Evolutionary conservation across 78 protist species (phyloP).

Genomic region (Blattamonas nauphoetae): DNA sequence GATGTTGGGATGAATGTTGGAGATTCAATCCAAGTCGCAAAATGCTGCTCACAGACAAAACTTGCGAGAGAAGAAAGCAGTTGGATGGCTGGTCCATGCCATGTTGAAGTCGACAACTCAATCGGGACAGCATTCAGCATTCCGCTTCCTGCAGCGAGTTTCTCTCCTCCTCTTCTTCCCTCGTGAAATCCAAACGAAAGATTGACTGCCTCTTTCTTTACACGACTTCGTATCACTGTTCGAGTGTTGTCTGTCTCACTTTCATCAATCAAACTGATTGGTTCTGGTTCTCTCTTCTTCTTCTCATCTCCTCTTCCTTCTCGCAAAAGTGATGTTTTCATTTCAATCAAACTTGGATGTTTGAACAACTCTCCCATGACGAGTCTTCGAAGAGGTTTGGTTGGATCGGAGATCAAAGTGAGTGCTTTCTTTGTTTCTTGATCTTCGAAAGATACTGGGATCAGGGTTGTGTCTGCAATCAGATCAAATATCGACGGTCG

Average conservation of each 20-base stretch:
- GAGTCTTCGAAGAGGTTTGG: background rate
- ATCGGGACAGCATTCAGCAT: background rate
- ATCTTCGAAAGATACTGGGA: background rate
- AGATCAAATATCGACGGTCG: background rate
- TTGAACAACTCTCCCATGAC: background rate
- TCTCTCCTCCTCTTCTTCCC: background rate
- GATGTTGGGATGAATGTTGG: background rate
- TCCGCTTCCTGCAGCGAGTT: background rate
- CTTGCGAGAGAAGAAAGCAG: background rate
- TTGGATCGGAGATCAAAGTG: background rate
- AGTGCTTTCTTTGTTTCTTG: background rate
- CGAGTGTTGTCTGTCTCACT: no score
- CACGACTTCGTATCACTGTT: no score
- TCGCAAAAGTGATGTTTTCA: background rate
- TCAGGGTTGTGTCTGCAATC: background rate
- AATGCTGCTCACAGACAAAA: background rate
- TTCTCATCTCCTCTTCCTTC: no score
- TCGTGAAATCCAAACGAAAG: background rate
- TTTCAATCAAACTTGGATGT: background rate
- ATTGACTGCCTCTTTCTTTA: background rate
- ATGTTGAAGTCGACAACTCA: background rate
- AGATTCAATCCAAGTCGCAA: background rate
- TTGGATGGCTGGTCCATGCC: background rate
- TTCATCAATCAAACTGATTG: no score
- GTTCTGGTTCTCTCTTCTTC: background rate